phyloP scores from a whole-genome alignment of 116 monocot species.

The Trichopus zeylanicus region DNA sequence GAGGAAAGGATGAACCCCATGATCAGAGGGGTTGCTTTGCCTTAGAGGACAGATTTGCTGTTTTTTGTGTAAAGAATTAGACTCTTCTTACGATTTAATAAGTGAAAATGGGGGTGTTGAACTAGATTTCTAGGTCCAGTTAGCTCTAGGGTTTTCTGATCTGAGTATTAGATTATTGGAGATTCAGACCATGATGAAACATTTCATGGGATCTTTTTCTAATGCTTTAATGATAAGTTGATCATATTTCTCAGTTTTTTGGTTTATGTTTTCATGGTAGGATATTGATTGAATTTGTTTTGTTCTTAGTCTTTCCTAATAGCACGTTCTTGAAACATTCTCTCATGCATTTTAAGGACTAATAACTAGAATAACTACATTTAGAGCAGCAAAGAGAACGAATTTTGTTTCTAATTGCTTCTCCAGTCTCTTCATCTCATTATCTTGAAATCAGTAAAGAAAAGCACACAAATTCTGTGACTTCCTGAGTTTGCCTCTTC shows the following conservation, averaged over 20 bases:
- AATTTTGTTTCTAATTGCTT: neutral
- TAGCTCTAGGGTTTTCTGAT: neutral
- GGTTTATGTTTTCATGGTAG: no score
- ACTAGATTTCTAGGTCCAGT: no score
- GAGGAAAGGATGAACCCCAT: slow-evolving; percentile 39
- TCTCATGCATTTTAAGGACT: no score
- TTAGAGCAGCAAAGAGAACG: neutral
- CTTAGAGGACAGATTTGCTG: slow-evolving; percentile 12
- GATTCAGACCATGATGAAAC: neutral
- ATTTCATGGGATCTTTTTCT: no score
- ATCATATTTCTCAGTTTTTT: no score
- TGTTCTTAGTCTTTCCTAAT: no score
- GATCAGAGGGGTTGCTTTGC: slow-evolving; percentile 28
- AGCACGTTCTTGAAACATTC: no score
- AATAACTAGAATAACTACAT: neutral
- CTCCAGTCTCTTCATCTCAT: neutral
- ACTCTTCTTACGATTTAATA: slow-evolving; percentile 12
- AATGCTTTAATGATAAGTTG: no score
- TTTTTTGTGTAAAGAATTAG: slow-evolving; percentile 1
- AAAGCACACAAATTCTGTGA: no score
- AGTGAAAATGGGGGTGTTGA: neutral
- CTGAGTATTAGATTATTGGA: neutral
- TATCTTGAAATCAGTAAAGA: neutral
- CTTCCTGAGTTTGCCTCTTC: no score
- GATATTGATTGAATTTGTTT: no score